Evolutionary conservation across 345 rosid species (phyloP).

Genomic region (Toxicodendron radicans): DNA sequence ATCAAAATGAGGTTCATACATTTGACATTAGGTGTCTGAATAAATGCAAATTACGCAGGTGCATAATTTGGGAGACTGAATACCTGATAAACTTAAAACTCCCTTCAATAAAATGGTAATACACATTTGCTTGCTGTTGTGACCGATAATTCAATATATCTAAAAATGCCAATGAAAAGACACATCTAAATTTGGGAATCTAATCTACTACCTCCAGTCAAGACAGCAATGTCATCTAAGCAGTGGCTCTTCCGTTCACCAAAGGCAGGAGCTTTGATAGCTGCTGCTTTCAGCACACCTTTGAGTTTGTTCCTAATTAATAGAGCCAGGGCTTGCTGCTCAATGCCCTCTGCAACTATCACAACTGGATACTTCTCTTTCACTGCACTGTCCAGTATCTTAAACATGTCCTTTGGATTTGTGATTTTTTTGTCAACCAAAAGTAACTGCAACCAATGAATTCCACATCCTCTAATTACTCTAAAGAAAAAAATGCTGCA

Average conservation of each 20-base stretch:
- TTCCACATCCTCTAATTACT: slow-evolving; percentile 32
- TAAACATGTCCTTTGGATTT: slow-evolving; percentile 76
- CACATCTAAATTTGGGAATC: not conserved
- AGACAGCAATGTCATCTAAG: slow-evolving; percentile 85
- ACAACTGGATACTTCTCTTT: slow-evolving; percentile 80
- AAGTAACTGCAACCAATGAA: slow-evolving; percentile 62
- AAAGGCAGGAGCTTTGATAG: slow-evolving; percentile 86
- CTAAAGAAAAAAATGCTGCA: slow-evolving; percentile 21
- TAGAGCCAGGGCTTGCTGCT: slow-evolving; percentile 77
- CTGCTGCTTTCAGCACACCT: slow-evolving; percentile 79
- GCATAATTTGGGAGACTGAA: not conserved
- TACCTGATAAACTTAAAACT: not conserved
- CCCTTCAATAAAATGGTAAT: not conserved
- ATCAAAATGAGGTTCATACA: not conserved
- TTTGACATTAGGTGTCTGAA: not conserved
- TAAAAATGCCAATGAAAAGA: not conserved
- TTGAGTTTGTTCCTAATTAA: slow-evolving; percentile 80
- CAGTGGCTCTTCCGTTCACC: slow-evolving; percentile 88
- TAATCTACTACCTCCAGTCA: slow-evolving; percentile 76
- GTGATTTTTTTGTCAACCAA: slow-evolving; percentile 85
- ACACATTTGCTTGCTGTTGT: not conserved
- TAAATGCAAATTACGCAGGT: not conserved
- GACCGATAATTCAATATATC: not conserved
- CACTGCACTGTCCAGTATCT: slow-evolving; percentile 80
- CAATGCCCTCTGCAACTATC: slow-evolving; percentile 79